A percentile compares a stretch with the other conserved stretches of the same genome.
phyloP scores from a whole-genome alignment of 1,139 yeast species.

The Keqinozyma sinolaborantium region DNA sequence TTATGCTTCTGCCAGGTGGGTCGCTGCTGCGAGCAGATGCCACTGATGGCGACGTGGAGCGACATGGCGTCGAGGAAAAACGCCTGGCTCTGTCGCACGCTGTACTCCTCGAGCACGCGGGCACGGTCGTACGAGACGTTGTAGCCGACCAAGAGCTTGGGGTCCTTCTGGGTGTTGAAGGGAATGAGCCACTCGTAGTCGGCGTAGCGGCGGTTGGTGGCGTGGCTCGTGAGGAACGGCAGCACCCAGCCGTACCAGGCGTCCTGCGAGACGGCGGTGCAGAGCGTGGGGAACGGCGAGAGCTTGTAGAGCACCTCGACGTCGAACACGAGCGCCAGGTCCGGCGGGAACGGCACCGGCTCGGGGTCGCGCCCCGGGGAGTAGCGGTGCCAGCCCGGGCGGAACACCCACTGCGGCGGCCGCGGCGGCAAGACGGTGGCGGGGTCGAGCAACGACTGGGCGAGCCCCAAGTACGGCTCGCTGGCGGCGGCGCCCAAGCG shows the following conservation, averaged over 20 bases:
- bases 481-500: constrained; percentile 59
- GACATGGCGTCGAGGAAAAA: constrained; percentile 92
- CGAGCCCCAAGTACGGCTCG: constrained; percentile 56
- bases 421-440: constrained; percentile 22
- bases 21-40: constrained; percentile 91
- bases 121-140: constrained; percentile 92
- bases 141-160: constrained; percentile 77
- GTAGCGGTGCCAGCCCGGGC: constrained; percentile 85
- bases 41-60: constrained; percentile 84
- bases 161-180: constrained; percentile 44
- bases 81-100: constrained; percentile 59
- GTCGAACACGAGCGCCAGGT: constrained; percentile 75
- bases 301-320: constrained; percentile 81
- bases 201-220: constrained; percentile 16
- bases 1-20: constrained; percentile 70
- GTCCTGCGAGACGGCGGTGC: constrained; percentile 69
- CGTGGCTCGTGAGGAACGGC: constrained; percentile 55
- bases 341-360: constrained; percentile 63
- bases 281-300: constrained; percentile 74
- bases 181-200: constrained; percentile 74
- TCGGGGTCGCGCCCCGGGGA: constrained; percentile 49
- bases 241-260: constrained; percentile 98
- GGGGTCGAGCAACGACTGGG: constrained; percentile 17
- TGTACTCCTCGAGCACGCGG: constrained; percentile 79
- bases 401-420: constrained; percentile 54